Evolutionary conservation across 2,329 filamentous ascomycete genomes (phyloP).

Genomic region (Coniochaeta hoffmannii): DNA sequence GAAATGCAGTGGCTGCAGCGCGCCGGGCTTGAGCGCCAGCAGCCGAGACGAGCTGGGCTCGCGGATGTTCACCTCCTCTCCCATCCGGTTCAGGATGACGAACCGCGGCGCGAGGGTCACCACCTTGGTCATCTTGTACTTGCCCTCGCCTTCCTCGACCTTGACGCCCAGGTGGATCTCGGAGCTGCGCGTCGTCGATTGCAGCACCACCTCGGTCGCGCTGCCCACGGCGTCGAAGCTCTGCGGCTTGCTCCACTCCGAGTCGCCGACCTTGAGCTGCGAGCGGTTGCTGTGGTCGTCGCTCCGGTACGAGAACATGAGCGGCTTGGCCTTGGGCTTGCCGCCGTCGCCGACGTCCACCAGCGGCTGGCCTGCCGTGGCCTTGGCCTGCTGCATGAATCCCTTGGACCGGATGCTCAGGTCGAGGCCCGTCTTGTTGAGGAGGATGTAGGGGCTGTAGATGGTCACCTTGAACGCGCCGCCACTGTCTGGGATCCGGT

Average conservation of each 20-base stretch:
- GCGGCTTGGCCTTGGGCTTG: conserved; percentile 67
- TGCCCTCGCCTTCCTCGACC: conserved; percentile 84
- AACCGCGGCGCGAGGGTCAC: conserved; percentile 90
- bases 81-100: conserved; percentile 86
- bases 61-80: conserved; percentile 80
- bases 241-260: conserved; percentile 93
- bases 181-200: conserved; percentile 59
- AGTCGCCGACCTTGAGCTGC: conserved; percentile 79
- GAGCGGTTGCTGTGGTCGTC: conserved; percentile 90
- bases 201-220: conserved; percentile 78
- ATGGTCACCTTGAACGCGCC: conserved; percentile 94
- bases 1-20: conserved; percentile 82
- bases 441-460: conserved; percentile 87
- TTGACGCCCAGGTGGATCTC: conserved; percentile 91
- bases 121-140: conserved; percentile 96
- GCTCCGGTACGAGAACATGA: conserved; percentile 91
- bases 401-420: conserved; percentile 84
- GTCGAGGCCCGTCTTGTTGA: conserved; percentile 91
- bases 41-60: conserved; percentile 88
- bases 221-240: conserved; percentile 98
- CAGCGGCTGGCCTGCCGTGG: conserved; percentile 71
- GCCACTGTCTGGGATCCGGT: conserved; percentile 80
- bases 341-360: conserved; percentile 39
- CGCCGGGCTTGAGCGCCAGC: conserved; percentile 68
- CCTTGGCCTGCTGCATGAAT: conserved; percentile 74